Base-by-base conservation (phyloP, 1,139 yeast genomes). In the Geotrichum macrosporum region DNA sequence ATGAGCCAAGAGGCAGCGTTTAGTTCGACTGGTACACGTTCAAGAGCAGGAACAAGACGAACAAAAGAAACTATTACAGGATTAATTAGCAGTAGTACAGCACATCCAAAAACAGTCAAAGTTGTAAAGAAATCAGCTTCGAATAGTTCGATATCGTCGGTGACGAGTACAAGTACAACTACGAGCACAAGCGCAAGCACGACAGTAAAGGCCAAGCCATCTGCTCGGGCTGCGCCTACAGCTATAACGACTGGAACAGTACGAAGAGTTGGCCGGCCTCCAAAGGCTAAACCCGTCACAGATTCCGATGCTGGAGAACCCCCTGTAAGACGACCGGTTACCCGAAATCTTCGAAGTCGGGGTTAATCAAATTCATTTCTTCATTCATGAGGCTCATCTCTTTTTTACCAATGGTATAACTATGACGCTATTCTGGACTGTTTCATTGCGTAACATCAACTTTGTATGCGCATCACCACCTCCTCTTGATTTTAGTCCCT, bases 221-320 rank as follows among this genome's bases (percentile, higher is more conserved):
- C 38, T 20, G n/a, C 27, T 2, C 8, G 31, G 16, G 13, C 43
- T 13, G 22, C 29, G 12, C 21, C 38, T 5, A 18, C 38, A 5
- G 44, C 44, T 2, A n/a, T 37, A 8, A 26, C 44, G 12, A 35
- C 38, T 4, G 39, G 39, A 3, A 35, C 44, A 3, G 39, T n/a
- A 13, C 44, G 44, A 16, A 19, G 44, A 19, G 38, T 35, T 12
- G 44, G 44, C 20, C 33, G 44, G 15, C 41, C 41, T 20, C 41
- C 41, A 6, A 37, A 37, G 30, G 41, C 18, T 5, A 37, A 37
- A 19, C 24, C 41, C 19, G 31, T 22, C 2, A 27, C 44, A 1
- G 26, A 13, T 4, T 16, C 30, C 26, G 29, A 18, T 15, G 6
- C 44, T 10, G 38, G 32, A 13, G 33, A 15, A 6, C 16, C 27